These are phyloP conservation scores for Plasmopara muralis DNA, from an alignment of 352 stramenopile species.

Conservation along the genomic window DNA sequence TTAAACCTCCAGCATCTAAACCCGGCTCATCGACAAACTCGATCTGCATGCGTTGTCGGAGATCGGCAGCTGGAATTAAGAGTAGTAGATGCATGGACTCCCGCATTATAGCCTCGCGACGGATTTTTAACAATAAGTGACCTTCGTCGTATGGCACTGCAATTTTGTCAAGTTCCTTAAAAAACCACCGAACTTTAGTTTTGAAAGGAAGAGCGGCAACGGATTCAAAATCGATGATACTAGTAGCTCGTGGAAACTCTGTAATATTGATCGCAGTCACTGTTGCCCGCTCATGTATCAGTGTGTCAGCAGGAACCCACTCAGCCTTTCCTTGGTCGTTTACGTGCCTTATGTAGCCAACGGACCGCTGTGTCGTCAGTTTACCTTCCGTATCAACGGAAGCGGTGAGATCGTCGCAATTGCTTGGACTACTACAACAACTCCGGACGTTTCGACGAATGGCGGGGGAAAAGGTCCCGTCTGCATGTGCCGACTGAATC, in stretches of 20 bases:
- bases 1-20: constrained; percentile 62
- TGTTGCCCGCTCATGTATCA: constrained; percentile 40
- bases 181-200: constrained; percentile 71
- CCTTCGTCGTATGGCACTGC: constrained; percentile 72
- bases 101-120: constrained; percentile 60
- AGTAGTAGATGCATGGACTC: constrained; percentile 83
- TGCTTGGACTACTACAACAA: constrained; percentile 3
- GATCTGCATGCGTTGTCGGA: constrained; percentile 69
- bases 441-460: constrained; percentile 46
- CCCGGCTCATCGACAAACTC: constrained; percentile 81
- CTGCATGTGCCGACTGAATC: constrained; percentile 28
- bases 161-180: constrained; percentile 71
- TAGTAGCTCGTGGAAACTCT: constrained; percentile 69
- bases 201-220: constrained; percentile 65
- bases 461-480: constrained; percentile 39
- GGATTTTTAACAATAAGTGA: constrained; percentile 73
- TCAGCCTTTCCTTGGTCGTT: constrained; percentile 59
- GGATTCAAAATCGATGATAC: constrained; percentile 69
- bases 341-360: constrained; percentile 71
- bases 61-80: constrained; percentile 58
- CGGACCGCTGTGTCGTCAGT: constrained; percentile 60
- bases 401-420: constrained; percentile 8
- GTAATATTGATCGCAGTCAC: constrained; percentile 58
- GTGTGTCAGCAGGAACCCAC: constrained; percentile 63
- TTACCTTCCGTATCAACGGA: constrained; percentile 14